These are phyloP conservation scores for Aplosporella prunicola DNA, from an alignment of 2,329 filamentous ascomycete species.

Conservation along the genomic window DNA sequence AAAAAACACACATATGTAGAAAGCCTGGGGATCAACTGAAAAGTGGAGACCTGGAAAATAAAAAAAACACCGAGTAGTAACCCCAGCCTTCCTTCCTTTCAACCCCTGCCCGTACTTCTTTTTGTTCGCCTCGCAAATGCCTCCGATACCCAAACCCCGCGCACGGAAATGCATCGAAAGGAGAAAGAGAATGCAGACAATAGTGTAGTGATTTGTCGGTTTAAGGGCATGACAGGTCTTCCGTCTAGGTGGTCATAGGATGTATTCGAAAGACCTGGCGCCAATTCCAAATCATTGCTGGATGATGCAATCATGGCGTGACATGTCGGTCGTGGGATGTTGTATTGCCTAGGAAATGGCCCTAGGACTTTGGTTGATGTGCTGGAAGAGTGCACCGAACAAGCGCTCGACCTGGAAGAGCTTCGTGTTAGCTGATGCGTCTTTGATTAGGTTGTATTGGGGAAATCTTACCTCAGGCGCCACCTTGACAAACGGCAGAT, in stretches of 20 bases:
- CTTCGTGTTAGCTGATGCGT: slow-evolving; percentile 12
- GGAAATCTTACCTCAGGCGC: slow-evolving; percentile 62
- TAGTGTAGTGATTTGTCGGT: slow-evolving; percentile 2
- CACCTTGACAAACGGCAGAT: slow-evolving; percentile 82
- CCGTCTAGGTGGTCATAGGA: background rate
- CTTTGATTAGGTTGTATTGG: slow-evolving; percentile 8
- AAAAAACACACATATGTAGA: too few species aligned
- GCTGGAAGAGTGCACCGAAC: slow-evolving; percentile 37
- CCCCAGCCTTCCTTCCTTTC: too few species aligned
- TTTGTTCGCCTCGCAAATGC: slow-evolving; percentile 10
- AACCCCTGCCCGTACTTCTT: slow-evolving; percentile 4
- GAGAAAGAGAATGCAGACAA: slow-evolving; percentile 5
- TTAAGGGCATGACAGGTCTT: background rate
- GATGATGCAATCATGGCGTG: background rate
- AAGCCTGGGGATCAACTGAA: too few species aligned
- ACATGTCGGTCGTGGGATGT: background rate
- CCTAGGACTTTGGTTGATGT: slow-evolving; percentile 38
- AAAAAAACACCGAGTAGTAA: too few species aligned
- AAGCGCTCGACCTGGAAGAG: slow-evolving; percentile 34
- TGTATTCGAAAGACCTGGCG: background rate
- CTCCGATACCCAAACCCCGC: slow-evolving; percentile 10
- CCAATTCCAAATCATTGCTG: background rate
- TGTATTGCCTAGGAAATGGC: slow-evolving; percentile 7
- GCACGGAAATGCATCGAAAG: slow-evolving; percentile 12
- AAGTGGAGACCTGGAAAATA: too few species aligned